A percentile compares a stretch with the other conserved stretches of the same genome.
Conservation (phyloP, 805 yeast genomes). For the Ogataea angusta region DNA sequence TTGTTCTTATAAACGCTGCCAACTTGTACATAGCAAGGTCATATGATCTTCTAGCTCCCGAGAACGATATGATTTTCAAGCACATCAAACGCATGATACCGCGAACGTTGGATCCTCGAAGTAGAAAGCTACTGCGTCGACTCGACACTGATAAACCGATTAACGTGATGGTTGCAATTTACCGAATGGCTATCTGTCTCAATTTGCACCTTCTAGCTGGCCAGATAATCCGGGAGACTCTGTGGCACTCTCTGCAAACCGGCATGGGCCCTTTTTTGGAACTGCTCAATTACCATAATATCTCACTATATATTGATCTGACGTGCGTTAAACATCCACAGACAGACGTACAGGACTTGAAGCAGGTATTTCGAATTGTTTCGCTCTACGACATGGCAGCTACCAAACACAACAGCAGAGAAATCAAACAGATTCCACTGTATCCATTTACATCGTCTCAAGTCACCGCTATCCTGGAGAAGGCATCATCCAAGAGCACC, state of each 20-base stretch:
- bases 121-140: not conserved
- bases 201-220: not conserved
- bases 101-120: not conserved
- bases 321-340: slow-evolving; percentile 14
- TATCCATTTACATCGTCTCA: slow-evolving; percentile 13
- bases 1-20: slow-evolving; percentile 8
- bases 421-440: slow-evolving; percentile 2
- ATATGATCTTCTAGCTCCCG: not conserved
- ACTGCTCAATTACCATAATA: slow-evolving; percentile 3
- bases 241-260: not conserved
- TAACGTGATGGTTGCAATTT: slow-evolving; percentile 3
- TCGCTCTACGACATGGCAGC: slow-evolving; percentile 12
- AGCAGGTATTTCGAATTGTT: slow-evolving; percentile 8
- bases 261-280: not conserved
- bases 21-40: slow-evolving; percentile 6
- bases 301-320: slow-evolving; percentile 13
- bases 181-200: slow-evolving; percentile 5
- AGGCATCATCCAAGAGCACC: slow-evolving; percentile 1
- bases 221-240: slow-evolving; percentile 3
- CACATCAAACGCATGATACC: not conserved
- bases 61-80: not conserved
- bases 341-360: slow-evolving; percentile 7
- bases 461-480: slow-evolving; percentile 10
- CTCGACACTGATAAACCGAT: slow-evolving; percentile 3
- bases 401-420: slow-evolving; percentile 6